Conservation (phyloP, 768 basidiomycete species). For the Ramaria sp. region DNA sequence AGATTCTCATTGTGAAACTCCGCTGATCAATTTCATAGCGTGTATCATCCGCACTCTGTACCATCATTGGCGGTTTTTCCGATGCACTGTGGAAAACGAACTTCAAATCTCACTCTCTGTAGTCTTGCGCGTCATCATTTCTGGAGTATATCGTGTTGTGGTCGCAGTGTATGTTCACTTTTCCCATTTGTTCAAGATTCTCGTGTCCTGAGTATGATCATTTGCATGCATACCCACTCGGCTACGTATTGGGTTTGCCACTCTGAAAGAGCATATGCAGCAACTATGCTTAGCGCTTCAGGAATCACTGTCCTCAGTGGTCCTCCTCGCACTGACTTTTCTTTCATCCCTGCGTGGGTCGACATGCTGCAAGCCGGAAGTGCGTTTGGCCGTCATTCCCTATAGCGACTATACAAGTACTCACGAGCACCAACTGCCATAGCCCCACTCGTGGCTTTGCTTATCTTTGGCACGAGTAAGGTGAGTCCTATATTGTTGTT, state of each 20-base stretch:
- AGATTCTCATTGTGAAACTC: background rate
- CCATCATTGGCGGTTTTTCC: background rate
- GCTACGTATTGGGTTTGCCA: background rate
- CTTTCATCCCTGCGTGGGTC: no score
- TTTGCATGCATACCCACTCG: background rate
- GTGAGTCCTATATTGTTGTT: no score
- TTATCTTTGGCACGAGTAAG: background rate
- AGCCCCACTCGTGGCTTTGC: background rate
- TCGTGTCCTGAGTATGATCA: background rate
- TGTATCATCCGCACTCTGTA: background rate
- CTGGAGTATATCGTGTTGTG: background rate
- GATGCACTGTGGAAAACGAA: background rate
- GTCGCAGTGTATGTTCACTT: background rate
- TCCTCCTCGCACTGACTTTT: no score
- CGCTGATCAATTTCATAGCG: background rate
- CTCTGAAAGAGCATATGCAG: background rate
- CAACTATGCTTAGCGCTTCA: no score
- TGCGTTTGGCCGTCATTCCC: background rate
- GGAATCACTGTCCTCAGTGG: no score
- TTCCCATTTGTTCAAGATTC: background rate
- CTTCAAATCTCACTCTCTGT: background rate
- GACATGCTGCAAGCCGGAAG: background rate
- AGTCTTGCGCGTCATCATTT: background rate
- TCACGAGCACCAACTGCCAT: background rate
- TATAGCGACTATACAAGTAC: background rate